Evolutionary conservation across 352 stramenopile genomes (phyloP).

Genomic region (Phytophthora brassicae): DNA sequence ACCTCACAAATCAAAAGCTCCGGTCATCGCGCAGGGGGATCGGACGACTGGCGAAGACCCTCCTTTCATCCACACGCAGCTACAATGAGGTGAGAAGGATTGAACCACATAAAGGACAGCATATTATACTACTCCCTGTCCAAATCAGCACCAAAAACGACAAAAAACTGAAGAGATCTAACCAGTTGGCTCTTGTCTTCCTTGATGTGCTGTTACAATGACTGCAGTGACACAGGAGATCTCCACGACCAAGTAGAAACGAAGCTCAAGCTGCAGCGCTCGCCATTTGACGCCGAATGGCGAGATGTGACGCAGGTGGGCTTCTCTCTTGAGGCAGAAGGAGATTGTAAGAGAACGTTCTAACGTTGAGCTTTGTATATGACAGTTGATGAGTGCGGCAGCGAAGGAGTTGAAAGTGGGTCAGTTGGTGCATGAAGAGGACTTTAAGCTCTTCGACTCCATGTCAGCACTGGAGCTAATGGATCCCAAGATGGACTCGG

Average conservation of each 20-base stretch:
- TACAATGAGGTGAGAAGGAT: slow-evolving; percentile 26
- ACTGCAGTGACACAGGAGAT: slow-evolving; percentile 29
- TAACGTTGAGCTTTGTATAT: slow-evolving; percentile 9
- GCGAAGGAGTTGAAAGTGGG: slow-evolving; percentile 82
- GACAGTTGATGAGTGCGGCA: slow-evolving; percentile 56
- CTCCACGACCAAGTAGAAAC: slow-evolving; percentile 34
- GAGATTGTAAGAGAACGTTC: background rate
- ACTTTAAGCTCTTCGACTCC: slow-evolving; percentile 93
- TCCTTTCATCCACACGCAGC: slow-evolving; percentile 4
- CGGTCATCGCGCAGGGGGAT: background rate
- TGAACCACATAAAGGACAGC: background rate
- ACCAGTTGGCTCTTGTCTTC: slow-evolving; percentile 24
- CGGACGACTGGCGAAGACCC: slow-evolving; percentile 21
- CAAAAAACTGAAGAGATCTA: slow-evolving; percentile 24
- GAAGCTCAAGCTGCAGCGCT: slow-evolving; percentile 33
- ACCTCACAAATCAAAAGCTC: slow-evolving; percentile 23
- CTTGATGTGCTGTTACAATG: slow-evolving; percentile 22
- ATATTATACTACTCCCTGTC: slow-evolving; percentile 3
- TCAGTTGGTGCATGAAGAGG: slow-evolving; percentile 71
- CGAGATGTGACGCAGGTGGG: slow-evolving; percentile 57
- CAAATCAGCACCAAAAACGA: slow-evolving; percentile 2
- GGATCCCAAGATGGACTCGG: slow-evolving; percentile 94
- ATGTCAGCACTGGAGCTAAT: slow-evolving; percentile 95
- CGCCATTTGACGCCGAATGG: slow-evolving; percentile 34
- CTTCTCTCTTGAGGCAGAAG: background rate